These are phyloP conservation scores for Moricandia arvensis DNA, from an alignment of 345 rosid species.

Conservation along the genomic window DNA sequence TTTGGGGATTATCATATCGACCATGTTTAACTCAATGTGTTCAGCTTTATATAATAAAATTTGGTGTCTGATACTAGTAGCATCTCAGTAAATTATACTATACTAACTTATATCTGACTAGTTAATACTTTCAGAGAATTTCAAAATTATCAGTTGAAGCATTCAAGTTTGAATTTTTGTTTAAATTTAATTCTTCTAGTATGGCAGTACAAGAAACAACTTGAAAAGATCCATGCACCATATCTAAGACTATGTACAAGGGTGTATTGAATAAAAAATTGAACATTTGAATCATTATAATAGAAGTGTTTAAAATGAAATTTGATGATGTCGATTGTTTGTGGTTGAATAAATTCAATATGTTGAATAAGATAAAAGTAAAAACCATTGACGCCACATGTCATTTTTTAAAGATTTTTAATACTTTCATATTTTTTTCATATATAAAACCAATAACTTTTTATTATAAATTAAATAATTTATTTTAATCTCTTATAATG, in stretches of 20 bases:
- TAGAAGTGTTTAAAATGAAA: no score
- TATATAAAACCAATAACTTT: no score
- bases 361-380: no score
- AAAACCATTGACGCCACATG: no score
- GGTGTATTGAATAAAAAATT: no score
- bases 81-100: neutral
- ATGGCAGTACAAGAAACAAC: neutral
- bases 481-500: no score
- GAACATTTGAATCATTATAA: no score
- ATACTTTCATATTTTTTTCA: no score
- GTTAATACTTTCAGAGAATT: neutral
- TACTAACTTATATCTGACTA: neutral
- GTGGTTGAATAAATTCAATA: no score
- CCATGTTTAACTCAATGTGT: neutral
- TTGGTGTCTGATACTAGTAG: neutral
- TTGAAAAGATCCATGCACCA: slow-evolving; percentile 31
- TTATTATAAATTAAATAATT: no score
- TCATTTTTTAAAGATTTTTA: no score
- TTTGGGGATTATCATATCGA: neutral
- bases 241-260: neutral
- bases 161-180: slow-evolving; percentile 1
- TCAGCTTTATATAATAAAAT: neutral
- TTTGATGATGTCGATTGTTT: no score
- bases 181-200: neutral
- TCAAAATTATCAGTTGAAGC: neutral